Conservation (phyloP, 768 basidiomycete species). For the Ramaria sp. region DNA sequence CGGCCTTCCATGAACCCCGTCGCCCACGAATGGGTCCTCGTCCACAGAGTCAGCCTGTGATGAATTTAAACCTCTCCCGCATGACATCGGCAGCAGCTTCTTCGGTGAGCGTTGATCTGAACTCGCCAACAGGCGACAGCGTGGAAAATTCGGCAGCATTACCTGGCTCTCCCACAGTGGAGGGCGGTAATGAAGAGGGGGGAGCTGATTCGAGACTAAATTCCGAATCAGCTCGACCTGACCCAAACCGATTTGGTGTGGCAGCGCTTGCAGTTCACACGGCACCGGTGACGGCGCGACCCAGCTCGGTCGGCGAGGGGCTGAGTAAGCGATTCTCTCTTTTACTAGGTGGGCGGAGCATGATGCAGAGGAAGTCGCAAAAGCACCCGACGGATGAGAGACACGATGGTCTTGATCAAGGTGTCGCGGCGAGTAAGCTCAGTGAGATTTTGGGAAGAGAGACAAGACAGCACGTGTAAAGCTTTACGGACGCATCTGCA, state of each 20-base stretch:
- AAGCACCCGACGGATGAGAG: slow-evolving; percentile 11
- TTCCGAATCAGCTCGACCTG: not conserved
- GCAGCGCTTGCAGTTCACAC: slow-evolving; percentile 72
- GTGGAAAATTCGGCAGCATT: slow-evolving; percentile 7
- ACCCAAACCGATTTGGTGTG: slow-evolving; percentile 58
- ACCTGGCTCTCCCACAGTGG: slow-evolving; percentile 6
- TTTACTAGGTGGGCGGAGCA: slow-evolving; percentile 33
- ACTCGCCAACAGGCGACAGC: not conserved
- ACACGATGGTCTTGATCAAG: slow-evolving; percentile 15
- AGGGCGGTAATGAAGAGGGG: slow-evolving; percentile 51
- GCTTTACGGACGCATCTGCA: not conserved
- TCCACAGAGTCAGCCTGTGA: slow-evolving; percentile 21
- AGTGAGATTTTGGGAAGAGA: slow-evolving; percentile 40
- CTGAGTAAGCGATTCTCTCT: slow-evolving; percentile 48
- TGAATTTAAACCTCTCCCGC: not conserved
- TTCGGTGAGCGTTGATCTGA: slow-evolving; percentile 20
- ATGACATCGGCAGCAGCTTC: slow-evolving; percentile 11
- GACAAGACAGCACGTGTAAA: not conserved
- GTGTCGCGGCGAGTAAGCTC: slow-evolving; percentile 44
- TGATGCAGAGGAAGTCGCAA: not conserved
- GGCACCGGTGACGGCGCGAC: slow-evolving; percentile 55
- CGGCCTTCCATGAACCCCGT: slow-evolving; percentile 8
- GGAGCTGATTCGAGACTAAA: slow-evolving; percentile 14
- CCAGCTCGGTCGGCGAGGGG: slow-evolving; percentile 25
- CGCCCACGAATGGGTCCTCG: not conserved